Evolutionary conservation across 225 moss, liverwort and hornwort species (phyloP), one percentile per base, ranked within the genome.

Genomic region (Polytrichum formosum): DNA sequence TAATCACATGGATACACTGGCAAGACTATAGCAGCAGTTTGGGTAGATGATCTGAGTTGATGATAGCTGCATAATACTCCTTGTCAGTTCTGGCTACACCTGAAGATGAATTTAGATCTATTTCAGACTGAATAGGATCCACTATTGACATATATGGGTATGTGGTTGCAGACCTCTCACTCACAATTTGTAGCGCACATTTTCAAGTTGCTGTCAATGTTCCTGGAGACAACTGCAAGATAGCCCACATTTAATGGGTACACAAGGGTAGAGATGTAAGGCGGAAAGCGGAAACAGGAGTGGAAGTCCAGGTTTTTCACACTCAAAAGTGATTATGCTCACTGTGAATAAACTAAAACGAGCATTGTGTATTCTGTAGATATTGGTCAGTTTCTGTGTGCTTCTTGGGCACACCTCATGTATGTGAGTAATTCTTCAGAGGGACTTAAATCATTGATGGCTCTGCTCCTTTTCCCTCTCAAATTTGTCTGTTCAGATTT

Each of bases 351-450:
- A 73, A 26, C 75, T 46, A 73, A 79, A 73, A 76, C 72, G 70
- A 61, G 67, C 70, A 60, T 72, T 73, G 58, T 74, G 63, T 75
- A 82, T 68, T 70, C 74, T 75, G 74, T 78, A 76, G 79, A 70
- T 76, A 79, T 30, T 72, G 73, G 76, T 62, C 76, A 67, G 67
- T 67, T 73, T 76, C 46, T 22, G 35, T 64, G 26, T 79, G 54
- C 74, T 53, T 58, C 26, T 26, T 30, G 35, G 53, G 56, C 70
- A 59, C 67, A 67, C 35, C 68, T 68, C 62, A 64, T 80, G 28
- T 72, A 65, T 63, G 64, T 74, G 68, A 71, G 68, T 60, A 72
- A 71, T 78, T 78, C 61, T 64, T 71, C 4, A 68, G 72, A 61
- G 71, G 59, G 35, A 23, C 62, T 21, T 20, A 28, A 23, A 26